Evolutionary conservation across 1,284 basidiomycete species (phyloP).

Genomic region (Marasmius tenuissimus): DNA sequence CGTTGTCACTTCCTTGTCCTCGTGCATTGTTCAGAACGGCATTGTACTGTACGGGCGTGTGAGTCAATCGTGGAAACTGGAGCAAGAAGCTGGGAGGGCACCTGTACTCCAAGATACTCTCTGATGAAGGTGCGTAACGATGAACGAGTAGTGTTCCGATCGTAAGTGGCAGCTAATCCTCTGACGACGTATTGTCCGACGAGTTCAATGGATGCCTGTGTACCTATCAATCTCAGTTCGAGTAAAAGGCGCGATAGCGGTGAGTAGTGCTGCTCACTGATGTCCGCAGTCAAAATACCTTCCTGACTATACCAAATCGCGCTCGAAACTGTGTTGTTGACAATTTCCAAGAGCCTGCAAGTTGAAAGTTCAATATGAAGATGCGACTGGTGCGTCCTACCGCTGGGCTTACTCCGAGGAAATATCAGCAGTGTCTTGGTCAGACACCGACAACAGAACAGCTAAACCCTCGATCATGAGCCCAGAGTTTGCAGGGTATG

Average conservation of each 20-base stretch:
- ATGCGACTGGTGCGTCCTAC: no score
- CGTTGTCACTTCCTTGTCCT: background rate
- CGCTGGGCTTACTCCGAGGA: background rate
- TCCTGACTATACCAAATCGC: background rate
- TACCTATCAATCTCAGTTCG: background rate
- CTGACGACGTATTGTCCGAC: conserved; percentile 1
- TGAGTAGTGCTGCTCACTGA: background rate
- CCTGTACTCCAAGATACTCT: conserved; percentile 11
- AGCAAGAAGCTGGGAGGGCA: background rate
- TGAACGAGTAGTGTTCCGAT: conserved; percentile 5
- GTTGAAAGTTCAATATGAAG: background rate
- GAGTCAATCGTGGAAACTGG: background rate
- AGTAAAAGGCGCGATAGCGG: background rate
- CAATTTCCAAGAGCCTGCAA: background rate
- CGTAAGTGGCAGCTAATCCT: conserved; percentile 7
- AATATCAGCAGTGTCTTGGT: background rate
- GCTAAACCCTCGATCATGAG: conserved; percentile 9
- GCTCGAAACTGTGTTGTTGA: background rate
- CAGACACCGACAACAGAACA: conserved; percentile 3
- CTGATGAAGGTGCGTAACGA: background rate
- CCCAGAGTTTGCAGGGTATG: conserved; percentile 4
- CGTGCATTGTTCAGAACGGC: conserved; percentile 10
- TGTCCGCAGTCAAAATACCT: background rate
- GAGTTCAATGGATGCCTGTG: background rate
- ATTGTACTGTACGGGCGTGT: conserved; percentile 8